Percentiles rank a stretch among this genome's conserved stretches.
Evolutionary conservation across 148 eudicot species (phyloP).

Genomic region (Nyssa sinensis): DNA sequence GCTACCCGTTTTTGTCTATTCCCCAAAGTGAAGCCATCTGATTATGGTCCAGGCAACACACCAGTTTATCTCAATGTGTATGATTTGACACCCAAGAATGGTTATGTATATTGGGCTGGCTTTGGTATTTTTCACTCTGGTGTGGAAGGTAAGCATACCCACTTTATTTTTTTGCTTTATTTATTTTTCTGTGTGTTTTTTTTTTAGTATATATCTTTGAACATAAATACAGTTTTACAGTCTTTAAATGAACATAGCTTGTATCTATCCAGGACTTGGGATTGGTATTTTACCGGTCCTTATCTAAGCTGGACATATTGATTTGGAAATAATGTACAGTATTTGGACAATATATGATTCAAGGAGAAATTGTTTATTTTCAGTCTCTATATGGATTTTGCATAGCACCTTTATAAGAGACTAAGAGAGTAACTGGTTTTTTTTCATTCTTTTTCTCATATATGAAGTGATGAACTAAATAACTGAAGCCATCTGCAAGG

Average conservation of each 20-base stretch:
- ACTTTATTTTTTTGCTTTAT: not conserved
- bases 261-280: not conserved
- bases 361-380: too few relatives aligned
- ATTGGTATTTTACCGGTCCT: not conserved
- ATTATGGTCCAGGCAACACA: constrained; percentile 45
- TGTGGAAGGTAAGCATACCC: constrained; percentile 68
- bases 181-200: not conserved
- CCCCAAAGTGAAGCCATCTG: constrained; percentile 49
- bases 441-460: not conserved
- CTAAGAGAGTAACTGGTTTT: not conserved
- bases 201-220: not conserved
- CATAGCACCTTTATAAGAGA: not conserved
- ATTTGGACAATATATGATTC: not conserved
- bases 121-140: constrained; percentile 95
- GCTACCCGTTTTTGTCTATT: constrained; percentile 64
- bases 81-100: constrained; percentile 86
- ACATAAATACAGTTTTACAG: not conserved
- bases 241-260: not conserved
- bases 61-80: constrained; percentile 86
- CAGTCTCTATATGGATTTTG: not conserved
- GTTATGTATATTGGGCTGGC: constrained; percentile 93
- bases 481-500: not conserved
- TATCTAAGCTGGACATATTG: not conserved
- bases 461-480: not conserved
- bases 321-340: not conserved